phyloP scores from a whole-genome alignment of 257 asterid genomes.

The Capsicum pubescens region DNA sequence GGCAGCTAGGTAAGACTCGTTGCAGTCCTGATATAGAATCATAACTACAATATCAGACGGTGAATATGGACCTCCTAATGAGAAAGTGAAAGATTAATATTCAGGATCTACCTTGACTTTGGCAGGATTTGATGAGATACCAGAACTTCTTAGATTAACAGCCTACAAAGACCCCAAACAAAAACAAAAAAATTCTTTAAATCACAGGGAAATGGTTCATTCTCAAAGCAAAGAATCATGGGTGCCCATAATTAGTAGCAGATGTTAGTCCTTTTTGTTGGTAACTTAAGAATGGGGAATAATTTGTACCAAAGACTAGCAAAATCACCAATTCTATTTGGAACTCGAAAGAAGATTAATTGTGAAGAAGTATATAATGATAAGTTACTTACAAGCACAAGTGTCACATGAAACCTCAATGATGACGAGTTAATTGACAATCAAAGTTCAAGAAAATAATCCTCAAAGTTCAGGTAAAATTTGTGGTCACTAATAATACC shows the following conservation, averaged over 20 bases:
- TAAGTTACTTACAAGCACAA: not conserved
- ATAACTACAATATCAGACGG: slow-evolving; percentile 29
- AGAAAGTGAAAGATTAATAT: slow-evolving; percentile 11
- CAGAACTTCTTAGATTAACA: slow-evolving; percentile 65
- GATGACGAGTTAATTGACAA: not conserved
- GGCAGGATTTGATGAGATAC: slow-evolving; percentile 44
- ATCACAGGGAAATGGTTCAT: not conserved
- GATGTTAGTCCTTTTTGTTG: slow-evolving; percentile 19
- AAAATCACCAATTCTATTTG: not conserved
- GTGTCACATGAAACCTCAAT: slow-evolving; percentile 12
- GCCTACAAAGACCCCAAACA: slow-evolving; percentile 48
- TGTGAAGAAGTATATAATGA: not conserved
- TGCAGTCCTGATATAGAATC: slow-evolving; percentile 55
- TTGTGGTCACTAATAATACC: not conserved
- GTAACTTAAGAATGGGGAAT: not conserved
- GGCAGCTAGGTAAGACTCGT: slow-evolving; percentile 62
- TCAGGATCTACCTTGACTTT: slow-evolving; percentile 53
- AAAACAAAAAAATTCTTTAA: not conserved
- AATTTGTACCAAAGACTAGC: slow-evolving; percentile 2
- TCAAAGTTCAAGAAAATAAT: not conserved
- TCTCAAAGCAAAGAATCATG: slow-evolving; percentile 1
- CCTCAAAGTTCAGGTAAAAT: not conserved
- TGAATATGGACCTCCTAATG: slow-evolving; percentile 1
- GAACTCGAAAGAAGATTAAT: not conserved
- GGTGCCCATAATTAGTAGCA: slow-evolving; percentile 12